A percentile compares a stretch with the other conserved stretches of the same genome.
Evolutionary conservation across 805 yeast genomes (phyloP).

Genomic region (Naumovozyma castellii): DNA sequence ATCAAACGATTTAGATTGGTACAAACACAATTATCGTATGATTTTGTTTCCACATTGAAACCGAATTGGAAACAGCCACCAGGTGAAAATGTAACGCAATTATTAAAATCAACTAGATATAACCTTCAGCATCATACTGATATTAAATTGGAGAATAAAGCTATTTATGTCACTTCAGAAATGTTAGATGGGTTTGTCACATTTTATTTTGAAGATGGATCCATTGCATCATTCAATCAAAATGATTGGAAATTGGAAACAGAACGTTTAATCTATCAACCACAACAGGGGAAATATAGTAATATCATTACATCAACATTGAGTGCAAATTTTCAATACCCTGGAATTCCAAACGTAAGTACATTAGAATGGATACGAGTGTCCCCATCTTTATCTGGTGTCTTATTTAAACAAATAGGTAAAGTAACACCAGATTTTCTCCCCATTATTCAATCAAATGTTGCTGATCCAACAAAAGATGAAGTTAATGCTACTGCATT

Average conservation of each 20-base stretch:
- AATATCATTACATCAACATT: slow-evolving; percentile 24
- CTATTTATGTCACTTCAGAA: slow-evolving; percentile 19
- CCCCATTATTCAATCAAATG: slow-evolving; percentile 12
- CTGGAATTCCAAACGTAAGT: slow-evolving; percentile 14
- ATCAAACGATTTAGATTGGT: slow-evolving; percentile 21
- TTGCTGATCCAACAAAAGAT: slow-evolving; percentile 13
- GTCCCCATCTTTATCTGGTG: slow-evolving; percentile 30
- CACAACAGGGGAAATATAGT: slow-evolving; percentile 17
- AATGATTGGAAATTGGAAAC: slow-evolving; percentile 24
- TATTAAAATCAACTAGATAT: slow-evolving; percentile 15
- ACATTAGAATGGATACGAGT: slow-evolving; percentile 24
- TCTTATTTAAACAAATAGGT: slow-evolving; percentile 15
- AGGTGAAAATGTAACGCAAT: slow-evolving; percentile 3
- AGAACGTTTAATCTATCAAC: slow-evolving; percentile 16
- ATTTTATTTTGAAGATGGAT: slow-evolving; percentile 20
- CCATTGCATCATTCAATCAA: slow-evolving; percentile 16
- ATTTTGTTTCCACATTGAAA: slow-evolving; percentile 13
- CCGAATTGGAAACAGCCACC: slow-evolving; percentile 6
- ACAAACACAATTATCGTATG: slow-evolving; percentile 14
- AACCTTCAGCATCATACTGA: slow-evolving; percentile 9
- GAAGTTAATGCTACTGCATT: slow-evolving; percentile 23
- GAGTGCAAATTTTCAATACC: slow-evolving; percentile 24
- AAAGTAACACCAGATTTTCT: slow-evolving; percentile 15
- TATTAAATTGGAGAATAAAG: slow-evolving; percentile 12
- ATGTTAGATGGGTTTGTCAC: slow-evolving; percentile 22